A percentile compares a stretch with the other conserved stretches of the same genome.
phyloP scores from a whole-genome alignment of 148 eudicot genomes.

The Vaccinium macrocarpon region DNA sequence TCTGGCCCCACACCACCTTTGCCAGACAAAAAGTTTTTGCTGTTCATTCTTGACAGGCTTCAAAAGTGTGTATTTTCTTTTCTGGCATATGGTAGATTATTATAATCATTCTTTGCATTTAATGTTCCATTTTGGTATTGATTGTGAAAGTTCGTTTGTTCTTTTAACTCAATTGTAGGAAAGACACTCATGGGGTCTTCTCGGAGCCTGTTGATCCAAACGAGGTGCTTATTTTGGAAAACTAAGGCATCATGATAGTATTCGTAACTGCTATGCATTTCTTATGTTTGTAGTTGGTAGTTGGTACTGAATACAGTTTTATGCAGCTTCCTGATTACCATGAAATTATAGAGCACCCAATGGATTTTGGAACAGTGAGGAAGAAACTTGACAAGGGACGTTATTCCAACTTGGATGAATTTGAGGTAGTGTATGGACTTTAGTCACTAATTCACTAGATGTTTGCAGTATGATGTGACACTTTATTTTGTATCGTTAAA shows the following conservation, averaged over 20 bases:
- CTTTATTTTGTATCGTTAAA: neutral
- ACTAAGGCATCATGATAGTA: neutral
- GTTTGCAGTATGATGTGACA: neutral
- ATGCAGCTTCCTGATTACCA: conserved; percentile 84
- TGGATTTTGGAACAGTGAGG: conserved; percentile 86
- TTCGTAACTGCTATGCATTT: neutral
- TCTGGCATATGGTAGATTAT: conserved; percentile 20
- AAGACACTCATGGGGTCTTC: conserved; percentile 82
- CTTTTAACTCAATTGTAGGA: conserved; percentile 43
- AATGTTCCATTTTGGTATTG: conserved; percentile 11
- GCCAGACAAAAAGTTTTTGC: conserved; percentile 88
- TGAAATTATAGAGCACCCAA: conserved; percentile 71
- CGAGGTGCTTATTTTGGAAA: conserved; percentile 50
- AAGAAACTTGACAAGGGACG: conserved; percentile 51
- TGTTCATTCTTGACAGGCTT: conserved; percentile 85
- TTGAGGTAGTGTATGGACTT: conserved; percentile 60
- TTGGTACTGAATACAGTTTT: conserved; percentile 14
- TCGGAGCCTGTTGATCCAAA: conserved; percentile 88
- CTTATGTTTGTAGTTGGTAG: neutral
- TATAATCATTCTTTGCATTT: conserved; percentile 13
- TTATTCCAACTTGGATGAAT: conserved; percentile 58
- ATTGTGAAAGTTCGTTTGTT: conserved; percentile 13
- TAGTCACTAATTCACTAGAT: neutral
- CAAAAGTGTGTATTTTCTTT: conserved; percentile 62
- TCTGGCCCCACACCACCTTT: conserved; percentile 78